Evolutionary conservation across 148 eudicot genomes (phyloP).

Genomic region (Vaccinium vitisidaea): DNA sequence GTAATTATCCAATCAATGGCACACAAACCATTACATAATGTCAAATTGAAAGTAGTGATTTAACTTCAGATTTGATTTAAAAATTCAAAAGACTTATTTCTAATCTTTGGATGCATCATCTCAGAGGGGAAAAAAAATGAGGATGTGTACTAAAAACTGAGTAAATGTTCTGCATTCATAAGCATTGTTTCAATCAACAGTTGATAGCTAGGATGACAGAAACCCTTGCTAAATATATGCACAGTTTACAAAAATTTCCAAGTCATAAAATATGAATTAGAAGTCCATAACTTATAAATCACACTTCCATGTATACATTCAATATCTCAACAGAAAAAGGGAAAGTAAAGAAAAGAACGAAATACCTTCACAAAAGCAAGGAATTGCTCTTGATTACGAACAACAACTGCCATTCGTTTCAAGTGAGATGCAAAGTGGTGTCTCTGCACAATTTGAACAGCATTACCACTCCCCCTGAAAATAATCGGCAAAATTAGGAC

Average conservation of each 20-base stretch:
- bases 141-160: not conserved
- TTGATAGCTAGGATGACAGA: not conserved
- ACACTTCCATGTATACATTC: not conserved
- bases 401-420: conserved; percentile 95
- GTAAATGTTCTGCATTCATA: not conserved
- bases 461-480: conserved; percentile 73
- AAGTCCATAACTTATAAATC: not conserved
- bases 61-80: too few species aligned
- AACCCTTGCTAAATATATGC: not conserved
- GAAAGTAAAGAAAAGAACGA: not conserved
- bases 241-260: not conserved
- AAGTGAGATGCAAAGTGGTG: conserved; percentile 95
- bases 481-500: not conserved
- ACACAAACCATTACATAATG: not conserved
- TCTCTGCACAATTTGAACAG: conserved; percentile 94
- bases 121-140: not conserved
- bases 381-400: conserved; percentile 84
- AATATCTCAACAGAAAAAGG: not conserved
- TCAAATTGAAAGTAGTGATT: not conserved
- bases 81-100: not conserved
- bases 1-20: not conserved
- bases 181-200: not conserved
- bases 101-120: not conserved
- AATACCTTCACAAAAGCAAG: conserved; percentile 87
- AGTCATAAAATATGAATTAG: too few species aligned